Evolutionary conservation across 2,329 filamentous ascomycete genomes (phyloP), one percentile per base, ranked within the genome.

Genomic region (Scytalidium lignicola): DNA sequence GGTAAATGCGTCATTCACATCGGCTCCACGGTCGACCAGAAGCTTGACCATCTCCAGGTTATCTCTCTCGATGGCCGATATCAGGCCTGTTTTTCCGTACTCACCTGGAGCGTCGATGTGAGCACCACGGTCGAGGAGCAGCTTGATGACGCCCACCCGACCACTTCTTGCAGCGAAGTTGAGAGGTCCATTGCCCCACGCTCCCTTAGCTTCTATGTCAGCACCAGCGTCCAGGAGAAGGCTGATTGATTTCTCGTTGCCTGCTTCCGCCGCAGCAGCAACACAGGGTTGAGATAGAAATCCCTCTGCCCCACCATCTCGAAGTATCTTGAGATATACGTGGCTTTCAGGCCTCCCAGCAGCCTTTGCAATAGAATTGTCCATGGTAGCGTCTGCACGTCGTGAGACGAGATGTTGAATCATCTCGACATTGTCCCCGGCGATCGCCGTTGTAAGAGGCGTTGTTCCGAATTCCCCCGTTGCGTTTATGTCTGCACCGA

Each of bases 171-270:
- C 23, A 26, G 23, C 23, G 10, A 26, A 26, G 10, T 26, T 26
- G 23, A 26, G 23, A 26, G 23, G 23, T 26, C 23, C 23, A 26
- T 26, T 26, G 10, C 23, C 23, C 23, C 23, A 26, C 10, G 23
- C 23, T 26, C 23, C 23, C 23, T 59, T 59, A 8, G 53, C 54
- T 51, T 61, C 60, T 22, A 57, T 47, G 44, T 61, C 59, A 10
- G 55, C 52, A 3, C 55, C 56, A 17, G 51, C 55, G 23, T 43
- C 42, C 3, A 60, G 28, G 12, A 61, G 43, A 29, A 56, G 53
- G 2, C 6, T 26, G 23, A 26, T 26, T 26, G 23, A 26, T 26
- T 65, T 50, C 66, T 63, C 17, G 65, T 52, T 26, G 23, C 23
- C 23, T 10, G 23, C 23, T 26, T 26, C 23, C 23, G 23, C 23